Conservation (phyloP, 352 stramenopile genomes). For the Discostella stelligera region DNA sequence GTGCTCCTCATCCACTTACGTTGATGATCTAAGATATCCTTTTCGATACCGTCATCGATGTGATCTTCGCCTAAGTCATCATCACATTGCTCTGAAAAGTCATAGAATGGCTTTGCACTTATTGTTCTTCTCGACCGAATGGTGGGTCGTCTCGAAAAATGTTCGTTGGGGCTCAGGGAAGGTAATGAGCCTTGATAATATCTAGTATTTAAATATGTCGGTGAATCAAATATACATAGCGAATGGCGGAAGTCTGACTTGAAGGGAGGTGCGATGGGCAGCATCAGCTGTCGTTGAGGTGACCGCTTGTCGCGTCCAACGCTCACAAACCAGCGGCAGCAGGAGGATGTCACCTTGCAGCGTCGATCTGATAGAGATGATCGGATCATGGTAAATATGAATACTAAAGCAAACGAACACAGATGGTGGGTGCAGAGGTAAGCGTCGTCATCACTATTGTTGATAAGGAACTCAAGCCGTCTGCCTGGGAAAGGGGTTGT, state of each 20-base stretch:
- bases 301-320: not conserved
- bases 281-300: not conserved
- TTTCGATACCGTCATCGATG: not conserved
- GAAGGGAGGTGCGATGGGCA: conserved; percentile 10
- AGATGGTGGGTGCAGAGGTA: not conserved
- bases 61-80: conserved; percentile 13
- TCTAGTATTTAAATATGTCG: not conserved
- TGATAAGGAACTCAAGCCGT: no score
- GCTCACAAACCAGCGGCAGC: conserved; percentile 22
- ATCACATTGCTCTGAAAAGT: conserved; percentile 28
- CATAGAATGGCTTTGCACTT: conserved; percentile 48
- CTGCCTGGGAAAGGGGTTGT: no score
- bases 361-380: conserved; percentile 22
- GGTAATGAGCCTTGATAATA: conserved; percentile 8
- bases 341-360: conserved; percentile 16
- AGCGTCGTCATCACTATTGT: not conserved
- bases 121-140: conserved; percentile 9
- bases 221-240: not conserved
- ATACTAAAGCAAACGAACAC: not conserved
- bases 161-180: not conserved
- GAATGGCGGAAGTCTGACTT: conserved; percentile 9
- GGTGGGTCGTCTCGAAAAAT: conserved; percentile 7
- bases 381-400: conserved; percentile 23
- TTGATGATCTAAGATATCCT: conserved; percentile 1
- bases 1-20: conserved; percentile 8